phyloP scores from a whole-genome alignment of 495 filamentous ascomycete genomes.

The Aspergillus sclerotiicarbonarius region DNA sequence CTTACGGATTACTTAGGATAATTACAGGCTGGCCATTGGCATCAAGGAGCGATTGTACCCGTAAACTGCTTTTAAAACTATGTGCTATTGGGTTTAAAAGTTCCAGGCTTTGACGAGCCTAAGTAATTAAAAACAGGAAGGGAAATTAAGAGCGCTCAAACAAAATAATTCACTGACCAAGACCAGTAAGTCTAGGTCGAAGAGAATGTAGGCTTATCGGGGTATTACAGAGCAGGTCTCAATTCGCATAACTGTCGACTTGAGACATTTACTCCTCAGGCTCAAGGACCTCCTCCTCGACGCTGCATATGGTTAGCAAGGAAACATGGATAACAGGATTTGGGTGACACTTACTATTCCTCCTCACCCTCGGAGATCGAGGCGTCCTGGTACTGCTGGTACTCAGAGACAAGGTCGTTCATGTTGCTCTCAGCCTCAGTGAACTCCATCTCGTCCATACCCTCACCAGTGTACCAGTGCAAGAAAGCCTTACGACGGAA shows the following conservation, averaged over 20 bases:
- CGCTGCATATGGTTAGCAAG: constrained; percentile 23
- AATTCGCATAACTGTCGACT: constrained; percentile 16
- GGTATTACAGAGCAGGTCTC: constrained; percentile 47
- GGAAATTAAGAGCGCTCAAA: constrained; percentile 46
- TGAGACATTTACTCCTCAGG: constrained; percentile 40
- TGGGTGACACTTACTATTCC: constrained; percentile 52
- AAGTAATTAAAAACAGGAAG: constrained; percentile 45
- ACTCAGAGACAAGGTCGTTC: constrained; percentile 99
- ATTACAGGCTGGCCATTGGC: not conserved
- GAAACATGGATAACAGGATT: not conserved
- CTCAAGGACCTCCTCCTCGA: constrained; percentile 44
- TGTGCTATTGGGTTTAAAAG: constrained; percentile 39
- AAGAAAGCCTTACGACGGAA: constrained; percentile 99
- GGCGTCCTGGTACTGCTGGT: constrained; percentile 99
- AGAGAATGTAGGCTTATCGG: constrained; percentile 42
- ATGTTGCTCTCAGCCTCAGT: constrained; percentile 99
- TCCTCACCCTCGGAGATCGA: constrained; percentile 75
- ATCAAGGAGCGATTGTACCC: constrained; percentile 1
- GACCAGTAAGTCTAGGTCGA: constrained; percentile 27
- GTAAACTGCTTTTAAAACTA: constrained; percentile 40
- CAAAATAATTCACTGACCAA: constrained; percentile 35
- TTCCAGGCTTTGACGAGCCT: constrained; percentile 25
- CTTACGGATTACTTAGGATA: too few species aligned
- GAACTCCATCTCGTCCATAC: constrained; percentile 99
- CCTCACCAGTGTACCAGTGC: constrained; percentile 99